Conservation (phyloP, 176 grass and related monocot genomes). For the Phoenix dactylifera region DNA sequence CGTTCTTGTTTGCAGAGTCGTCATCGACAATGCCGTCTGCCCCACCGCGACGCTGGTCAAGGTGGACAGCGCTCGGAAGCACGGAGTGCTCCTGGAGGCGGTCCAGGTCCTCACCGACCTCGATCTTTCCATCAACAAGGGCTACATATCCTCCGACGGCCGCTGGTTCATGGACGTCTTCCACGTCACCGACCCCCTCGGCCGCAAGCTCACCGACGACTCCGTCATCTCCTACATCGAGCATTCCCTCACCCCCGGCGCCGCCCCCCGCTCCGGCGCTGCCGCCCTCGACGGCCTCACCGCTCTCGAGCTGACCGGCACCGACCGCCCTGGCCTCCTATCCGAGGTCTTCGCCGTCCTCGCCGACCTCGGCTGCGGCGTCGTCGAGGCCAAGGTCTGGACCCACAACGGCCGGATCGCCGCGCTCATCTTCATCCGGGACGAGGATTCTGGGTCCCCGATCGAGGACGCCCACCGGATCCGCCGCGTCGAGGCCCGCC, state of each 20-base stretch:
- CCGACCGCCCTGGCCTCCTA: constrained; percentile 73
- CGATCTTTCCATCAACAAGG: constrained; percentile 74
- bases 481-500: constrained; percentile 39
- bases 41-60: constrained; percentile 1
- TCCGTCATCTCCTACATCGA: constrained; percentile 50
- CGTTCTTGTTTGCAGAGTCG: not conserved
- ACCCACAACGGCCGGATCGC: constrained; percentile 74
- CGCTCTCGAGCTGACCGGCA: constrained; percentile 65
- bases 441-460: constrained; percentile 38
- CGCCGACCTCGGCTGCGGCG: constrained; percentile 47
- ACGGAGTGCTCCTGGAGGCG: constrained; percentile 64
- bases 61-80: constrained; percentile 91
- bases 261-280: constrained; percentile 16
- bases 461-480: constrained; percentile 42
- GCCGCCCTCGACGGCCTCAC: constrained; percentile 12
- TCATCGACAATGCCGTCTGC: constrained; percentile 7
- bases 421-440: constrained; percentile 50
- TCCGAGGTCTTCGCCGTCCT: constrained; percentile 92
- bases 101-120: constrained; percentile 77
- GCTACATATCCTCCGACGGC: constrained; percentile 91
- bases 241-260: constrained; percentile 26
- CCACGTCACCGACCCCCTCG: constrained; percentile 71
- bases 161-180: constrained; percentile 99
- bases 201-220: constrained; percentile 53
- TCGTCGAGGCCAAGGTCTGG: constrained; percentile 77